Evolutionary conservation across 768 basidiomycete species (phyloP), one percentile per base, ranked within the genome.

Genomic region (Auricularia heimuer): DNA sequence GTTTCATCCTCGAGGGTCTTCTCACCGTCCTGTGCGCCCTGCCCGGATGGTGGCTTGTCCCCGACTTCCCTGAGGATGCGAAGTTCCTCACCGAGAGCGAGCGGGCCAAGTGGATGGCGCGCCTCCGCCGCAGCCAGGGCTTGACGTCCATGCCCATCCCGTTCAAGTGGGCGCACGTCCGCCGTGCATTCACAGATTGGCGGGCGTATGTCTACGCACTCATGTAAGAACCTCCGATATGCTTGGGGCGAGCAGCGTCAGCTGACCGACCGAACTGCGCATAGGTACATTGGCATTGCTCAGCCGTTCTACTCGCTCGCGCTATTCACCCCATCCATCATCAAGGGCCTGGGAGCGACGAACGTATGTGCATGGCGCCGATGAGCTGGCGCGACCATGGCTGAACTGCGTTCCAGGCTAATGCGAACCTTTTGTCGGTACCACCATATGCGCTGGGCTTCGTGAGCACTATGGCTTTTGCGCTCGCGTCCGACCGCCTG

Each of bases 241-340:
- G 47, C 37, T 29, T 65, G 12, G 35, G 35, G 16, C 60, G 54
- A 16, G 11, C 18, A 56, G 34, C 60, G 29, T 3, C 29, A 29
- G 29, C 29, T 29, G 29, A 29, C 18, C 62, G 56, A 16, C 24
- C 14, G 37, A 54, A 34, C 54, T 18, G 34, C 68, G 67, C 71
- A 69, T 18, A 69, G 68, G 73, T 56, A 69, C 73, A 67, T 77
- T 45, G 77, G 76, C 3, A 73, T 74, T 11, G 77, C 75, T 3
- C 75, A 75, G 68, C 76, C 76, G 1, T 74, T 78, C 62, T 78
- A 77, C 72, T 68, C 69, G n/a, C 68, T 72, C 35, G 66, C 70
- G 7, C 67, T 80, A 36, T 79, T 80, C 72, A 71, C 73, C 1
- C 79, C 79, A 1, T 75, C 77, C n/a, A 76, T 79, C 70, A 76